phyloP scores from a whole-genome alignment of 106 monocot species.

The Dendrobium nobile region DNA sequence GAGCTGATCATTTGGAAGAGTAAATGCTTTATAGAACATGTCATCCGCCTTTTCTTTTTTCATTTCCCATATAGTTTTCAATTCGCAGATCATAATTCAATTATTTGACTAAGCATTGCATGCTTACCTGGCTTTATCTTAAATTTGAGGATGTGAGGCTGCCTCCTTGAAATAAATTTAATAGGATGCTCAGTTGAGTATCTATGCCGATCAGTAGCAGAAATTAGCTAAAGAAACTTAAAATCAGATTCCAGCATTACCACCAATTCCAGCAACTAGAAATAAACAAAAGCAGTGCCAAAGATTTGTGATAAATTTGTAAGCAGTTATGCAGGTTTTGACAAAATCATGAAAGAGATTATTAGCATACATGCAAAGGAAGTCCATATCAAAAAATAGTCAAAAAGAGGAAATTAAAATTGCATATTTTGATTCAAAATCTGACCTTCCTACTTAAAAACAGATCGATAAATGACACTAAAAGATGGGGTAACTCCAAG shows the following conservation, averaged over 20 bases:
- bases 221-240: conserved; percentile 62
- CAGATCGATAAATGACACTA: too few species aligned
- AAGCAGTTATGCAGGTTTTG: background rate
- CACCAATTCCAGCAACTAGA: background rate
- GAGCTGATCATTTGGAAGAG: background rate
- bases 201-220: conserved; percentile 75
- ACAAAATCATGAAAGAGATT: background rate
- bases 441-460: too few species aligned
- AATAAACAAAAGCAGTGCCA: background rate
- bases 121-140: conserved; percentile 91
- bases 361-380: background rate
- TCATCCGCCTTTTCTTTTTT: background rate
- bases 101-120: background rate
- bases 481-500: too few species aligned
- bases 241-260: conserved; percentile 2
- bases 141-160: conserved; percentile 71
- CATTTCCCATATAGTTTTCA: background rate
- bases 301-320: background rate
- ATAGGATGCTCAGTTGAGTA: conserved; percentile 84
- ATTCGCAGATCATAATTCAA: conserved; percentile 1
- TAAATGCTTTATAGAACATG: background rate
- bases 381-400: too few species aligned
- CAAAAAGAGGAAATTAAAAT: too few species aligned
- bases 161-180: conserved; percentile 85
- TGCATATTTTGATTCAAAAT: too few species aligned